Evolutionary conservation across 1,284 basidiomycete species (phyloP), one percentile per base, ranked within the genome.

Genomic region (Moniliophthora roreri): DNA sequence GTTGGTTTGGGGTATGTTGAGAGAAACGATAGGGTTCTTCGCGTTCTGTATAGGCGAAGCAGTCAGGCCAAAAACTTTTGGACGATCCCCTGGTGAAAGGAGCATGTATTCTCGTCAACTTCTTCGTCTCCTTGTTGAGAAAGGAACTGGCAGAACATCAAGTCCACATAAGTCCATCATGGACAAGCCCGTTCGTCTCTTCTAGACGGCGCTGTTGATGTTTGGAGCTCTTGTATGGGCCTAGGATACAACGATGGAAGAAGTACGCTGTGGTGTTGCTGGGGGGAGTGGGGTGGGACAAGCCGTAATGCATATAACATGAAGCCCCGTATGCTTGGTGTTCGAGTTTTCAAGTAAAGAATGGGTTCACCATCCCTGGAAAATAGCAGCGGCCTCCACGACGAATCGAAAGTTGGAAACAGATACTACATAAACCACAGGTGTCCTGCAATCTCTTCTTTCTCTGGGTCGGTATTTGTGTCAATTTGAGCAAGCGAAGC

Each of bases 141-240:
- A 99, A 99, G n/a, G 87, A 95, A 98, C 82, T 98, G 95, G 95
- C 96, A 98, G 77, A 99, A 99, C 80, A 90, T 99, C 79, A 96
- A 95, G 80, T 99, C 62, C 94, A 97, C 84, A 87, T 99, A 99
- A 99, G 85, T 86, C 87, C 65, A 96, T 96, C 71, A 99, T 98
- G 96, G 95, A 96, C 83, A 97, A 97, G 80, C 93, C 95, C 59
- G 79, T 95, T 69, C 94, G 95, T 63, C 81, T 96, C 62, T 96
- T 89, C 87, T 96, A 82, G 82, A 67, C 63, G 68, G 41, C 9
- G 10, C 23, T 28, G 34, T 40, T 57, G 39, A 39, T 47, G 36
- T 44, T 39, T 45, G 18, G 53, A 40, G 39, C 55, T 23, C 40
- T 54, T 24, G 21, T 49, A 53, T 47, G 39, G 48, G 35, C 51